These are phyloP conservation scores for Lophium mytilinum DNA, from an alignment of 495 filamentous ascomycete genomes.

Conservation along the genomic window DNA sequence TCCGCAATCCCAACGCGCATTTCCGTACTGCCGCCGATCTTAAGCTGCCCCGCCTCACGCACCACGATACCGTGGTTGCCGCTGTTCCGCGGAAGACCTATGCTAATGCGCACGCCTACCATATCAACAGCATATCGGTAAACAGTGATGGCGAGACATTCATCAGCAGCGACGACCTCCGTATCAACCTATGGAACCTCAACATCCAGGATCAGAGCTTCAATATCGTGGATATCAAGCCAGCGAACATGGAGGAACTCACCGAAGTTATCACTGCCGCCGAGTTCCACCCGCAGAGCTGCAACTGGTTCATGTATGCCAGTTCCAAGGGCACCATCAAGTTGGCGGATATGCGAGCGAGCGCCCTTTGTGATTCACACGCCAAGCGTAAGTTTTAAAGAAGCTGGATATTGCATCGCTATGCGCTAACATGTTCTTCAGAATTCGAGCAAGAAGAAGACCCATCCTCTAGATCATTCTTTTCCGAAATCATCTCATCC, in stretches of 20 bases:
- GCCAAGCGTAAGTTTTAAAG: constrained; percentile 65
- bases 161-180: constrained; percentile 94
- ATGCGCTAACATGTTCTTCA: constrained; percentile 33
- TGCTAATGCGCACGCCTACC: constrained; percentile 96
- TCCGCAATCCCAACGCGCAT: constrained; percentile 57
- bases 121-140: constrained; percentile 99
- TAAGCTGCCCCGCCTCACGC: constrained; percentile 89
- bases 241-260: constrained; percentile 98
- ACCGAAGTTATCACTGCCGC: constrained; percentile 98
- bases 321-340: constrained; percentile 99
- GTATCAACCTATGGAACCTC: constrained; percentile 97
- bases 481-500: constrained; percentile 98
- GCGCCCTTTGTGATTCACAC: constrained; percentile 90
- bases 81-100: constrained; percentile 93
- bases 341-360: constrained; percentile 94
- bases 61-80: constrained; percentile 97
- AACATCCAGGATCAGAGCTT: constrained; percentile 99
- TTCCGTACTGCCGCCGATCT: constrained; percentile 77
- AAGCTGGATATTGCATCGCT: not conserved
- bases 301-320: constrained; percentile 99
- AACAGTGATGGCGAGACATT: constrained; percentile 99
- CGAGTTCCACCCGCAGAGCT: constrained; percentile 94
- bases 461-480: constrained; percentile 96
- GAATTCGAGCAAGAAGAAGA: constrained; percentile 99
- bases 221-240: constrained; percentile 99